Conservation (phyloP, 2,329 filamentous ascomycete species). For the Hymenoscyphus salicellus region DNA sequence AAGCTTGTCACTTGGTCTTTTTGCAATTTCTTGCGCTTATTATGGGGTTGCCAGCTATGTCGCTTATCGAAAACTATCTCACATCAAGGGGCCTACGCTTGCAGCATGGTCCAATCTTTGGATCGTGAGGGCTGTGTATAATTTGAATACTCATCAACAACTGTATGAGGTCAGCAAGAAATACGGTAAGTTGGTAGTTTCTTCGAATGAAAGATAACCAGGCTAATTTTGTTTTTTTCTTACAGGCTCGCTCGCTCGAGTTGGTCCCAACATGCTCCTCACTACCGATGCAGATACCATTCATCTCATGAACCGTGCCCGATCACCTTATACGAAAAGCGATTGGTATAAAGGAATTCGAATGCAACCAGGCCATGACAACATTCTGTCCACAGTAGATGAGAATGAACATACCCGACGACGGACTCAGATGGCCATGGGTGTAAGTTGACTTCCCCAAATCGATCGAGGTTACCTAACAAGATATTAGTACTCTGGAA, state of each 20-base stretch:
- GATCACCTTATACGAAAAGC: conserved; percentile 25
- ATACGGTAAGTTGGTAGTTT: conserved; percentile 19
- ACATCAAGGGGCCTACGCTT: background rate
- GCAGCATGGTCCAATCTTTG: background rate
- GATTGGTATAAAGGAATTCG: conserved; percentile 43
- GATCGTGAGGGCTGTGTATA: background rate
- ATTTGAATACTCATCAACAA: conserved; percentile 18
- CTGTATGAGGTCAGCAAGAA: conserved; percentile 17
- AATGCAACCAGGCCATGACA: conserved; percentile 52
- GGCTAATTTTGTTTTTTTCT: background rate
- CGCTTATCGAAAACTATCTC: background rate
- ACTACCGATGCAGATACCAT: conserved; percentile 26
- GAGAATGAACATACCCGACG: conserved; percentile 44
- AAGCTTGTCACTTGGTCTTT: background rate
- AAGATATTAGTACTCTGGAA: conserved; percentile 46
- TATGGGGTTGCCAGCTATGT: background rate
- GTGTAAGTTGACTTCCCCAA: conserved; percentile 37
- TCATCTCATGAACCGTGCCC: conserved; percentile 22
- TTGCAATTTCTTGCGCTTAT: background rate
- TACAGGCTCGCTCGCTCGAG: conserved; percentile 13
- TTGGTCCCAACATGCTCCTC: conserved; percentile 30
- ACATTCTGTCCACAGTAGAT: conserved; percentile 50
- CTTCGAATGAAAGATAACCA: background rate
- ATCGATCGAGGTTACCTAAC: background rate
- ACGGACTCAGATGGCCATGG: conserved; percentile 49